Percentiles rank a stretch among this genome's conserved stretches.
Evolutionary conservation across 2,329 filamentous ascomycete genomes (phyloP).

Genomic region (Colletotrichum cuscutae): DNA sequence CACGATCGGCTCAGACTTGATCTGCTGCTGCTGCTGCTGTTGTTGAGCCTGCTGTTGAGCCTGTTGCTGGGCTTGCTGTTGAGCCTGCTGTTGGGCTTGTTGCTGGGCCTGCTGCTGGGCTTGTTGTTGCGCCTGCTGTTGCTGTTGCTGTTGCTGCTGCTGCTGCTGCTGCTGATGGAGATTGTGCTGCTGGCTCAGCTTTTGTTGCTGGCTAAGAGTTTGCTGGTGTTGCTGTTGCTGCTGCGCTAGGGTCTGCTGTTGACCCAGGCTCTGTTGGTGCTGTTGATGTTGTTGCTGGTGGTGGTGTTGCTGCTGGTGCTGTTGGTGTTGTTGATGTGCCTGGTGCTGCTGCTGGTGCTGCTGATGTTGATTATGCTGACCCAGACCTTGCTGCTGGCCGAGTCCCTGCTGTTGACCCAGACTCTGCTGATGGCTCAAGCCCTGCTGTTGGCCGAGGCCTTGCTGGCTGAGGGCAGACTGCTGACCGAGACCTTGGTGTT

Average conservation of each 20-base stretch:
- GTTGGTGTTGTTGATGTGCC: slow-evolving; percentile 43
- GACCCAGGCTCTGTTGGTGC: slow-evolving; percentile 44
- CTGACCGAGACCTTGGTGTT: slow-evolving; percentile 26
- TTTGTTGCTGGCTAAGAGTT: slow-evolving; percentile 44
- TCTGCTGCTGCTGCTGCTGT: slow-evolving; percentile 39
- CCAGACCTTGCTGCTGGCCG: slow-evolving; percentile 20
- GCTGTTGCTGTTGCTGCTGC: slow-evolving; percentile 36
- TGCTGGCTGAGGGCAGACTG: slow-evolving; percentile 22
- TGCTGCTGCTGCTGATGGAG: slow-evolving; percentile 43
- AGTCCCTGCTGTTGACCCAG: slow-evolving; percentile 29
- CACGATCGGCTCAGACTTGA: slow-evolving; percentile 38
- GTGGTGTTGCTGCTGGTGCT: slow-evolving; percentile 44
- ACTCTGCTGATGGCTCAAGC: slow-evolving; percentile 21
- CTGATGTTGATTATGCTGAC: slow-evolving; percentile 32
- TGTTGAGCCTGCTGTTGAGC: slow-evolving; percentile 43
- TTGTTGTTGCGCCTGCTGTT: neutral
- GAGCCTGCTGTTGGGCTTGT: neutral
- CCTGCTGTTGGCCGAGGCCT: slow-evolving; percentile 20
- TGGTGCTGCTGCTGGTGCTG: slow-evolving; percentile 40
- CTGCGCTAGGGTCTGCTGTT: slow-evolving; percentile 41
- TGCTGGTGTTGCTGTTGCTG: slow-evolving; percentile 45
- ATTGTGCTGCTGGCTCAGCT: slow-evolving; percentile 44
- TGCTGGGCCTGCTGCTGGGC: slow-evolving; percentile 41
- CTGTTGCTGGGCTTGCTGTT: slow-evolving; percentile 42
- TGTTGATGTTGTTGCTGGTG: slow-evolving; percentile 44